These are phyloP conservation scores for Calcarisporium arbuscula DNA, from an alignment of 2,329 filamentous ascomycete genomes.

Conservation along the genomic window DNA sequence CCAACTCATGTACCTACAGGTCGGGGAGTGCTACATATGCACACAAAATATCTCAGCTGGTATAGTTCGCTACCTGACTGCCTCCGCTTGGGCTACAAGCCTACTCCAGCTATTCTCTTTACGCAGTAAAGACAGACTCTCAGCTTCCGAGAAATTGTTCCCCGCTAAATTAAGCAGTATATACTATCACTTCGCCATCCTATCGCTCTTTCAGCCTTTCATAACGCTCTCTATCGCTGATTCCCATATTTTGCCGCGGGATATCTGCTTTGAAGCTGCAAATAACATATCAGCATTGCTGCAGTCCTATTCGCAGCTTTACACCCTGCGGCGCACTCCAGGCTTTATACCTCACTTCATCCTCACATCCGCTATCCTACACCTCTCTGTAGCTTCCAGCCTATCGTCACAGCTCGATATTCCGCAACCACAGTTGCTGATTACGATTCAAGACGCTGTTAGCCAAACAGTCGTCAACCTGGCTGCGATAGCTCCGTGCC, in stretches of 20 bases:
- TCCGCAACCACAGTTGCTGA: conserved; percentile 11
- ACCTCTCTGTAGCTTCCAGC: conserved; percentile 47
- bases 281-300: conserved; percentile 52
- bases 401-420: conserved; percentile 16
- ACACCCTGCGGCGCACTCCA: conserved; percentile 51
- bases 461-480: conserved; percentile 50
- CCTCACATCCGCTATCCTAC: conserved; percentile 55
- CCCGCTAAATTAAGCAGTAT: conserved; percentile 38
- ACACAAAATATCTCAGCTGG: conserved; percentile 66
- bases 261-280: conserved; percentile 58
- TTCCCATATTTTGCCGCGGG: conserved; percentile 55
- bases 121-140: conserved; percentile 53
- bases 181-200: conserved; percentile 65
- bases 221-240: conserved; percentile 59
- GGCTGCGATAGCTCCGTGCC: conserved; percentile 54
- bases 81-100: conserved; percentile 59
- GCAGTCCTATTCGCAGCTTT: conserved; percentile 51
- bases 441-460: conserved; percentile 25
- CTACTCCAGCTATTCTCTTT: conserved; percentile 66
- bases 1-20: conserved; percentile 60
- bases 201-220: conserved; percentile 68
- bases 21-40: conserved; percentile 55
- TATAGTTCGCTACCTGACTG: conserved; percentile 61
- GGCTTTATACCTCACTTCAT: conserved; percentile 58
- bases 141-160: neutral